Percentiles rank a stretch among this genome's conserved stretches.
Conservation (phyloP, 2,329 filamentous ascomycete species). For the Epichloe typhina region DNA sequence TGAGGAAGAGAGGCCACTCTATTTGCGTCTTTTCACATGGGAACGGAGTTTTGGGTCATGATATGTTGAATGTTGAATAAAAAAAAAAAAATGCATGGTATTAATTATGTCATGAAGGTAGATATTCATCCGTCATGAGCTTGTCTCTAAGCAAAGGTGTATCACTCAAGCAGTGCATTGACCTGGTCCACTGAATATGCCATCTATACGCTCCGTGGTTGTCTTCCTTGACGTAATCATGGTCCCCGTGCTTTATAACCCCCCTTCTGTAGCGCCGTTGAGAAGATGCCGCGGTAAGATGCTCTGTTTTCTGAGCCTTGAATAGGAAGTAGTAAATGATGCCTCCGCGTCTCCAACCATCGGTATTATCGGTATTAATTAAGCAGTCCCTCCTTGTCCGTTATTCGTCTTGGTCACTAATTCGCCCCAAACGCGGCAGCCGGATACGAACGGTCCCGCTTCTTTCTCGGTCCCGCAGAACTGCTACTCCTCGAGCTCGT, state of each 20-base stretch:
- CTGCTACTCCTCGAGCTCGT: slow-evolving; percentile 45
- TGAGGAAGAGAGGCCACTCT: background rate
- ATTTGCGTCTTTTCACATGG: slow-evolving; percentile 4
- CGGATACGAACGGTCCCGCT: slow-evolving; percentile 48
- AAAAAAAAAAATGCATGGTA: background rate
- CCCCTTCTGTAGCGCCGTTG: too few relatives aligned
- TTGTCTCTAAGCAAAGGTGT: too few relatives aligned
- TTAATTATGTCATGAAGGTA: background rate
- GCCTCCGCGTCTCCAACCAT: too few relatives aligned
- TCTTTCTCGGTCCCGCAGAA: slow-evolving; percentile 37
- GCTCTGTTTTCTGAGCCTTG: too few relatives aligned
- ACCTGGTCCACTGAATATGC: too few relatives aligned
- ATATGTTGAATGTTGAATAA: background rate
- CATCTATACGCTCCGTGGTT: too few relatives aligned
- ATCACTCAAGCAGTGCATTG: too few relatives aligned
- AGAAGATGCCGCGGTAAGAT: too few relatives aligned
- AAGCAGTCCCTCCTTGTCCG: background rate
- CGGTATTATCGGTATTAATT: background rate
- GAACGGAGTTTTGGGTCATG: slow-evolving; percentile 2
- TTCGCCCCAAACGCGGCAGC: slow-evolving; percentile 43
- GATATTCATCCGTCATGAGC: background rate
- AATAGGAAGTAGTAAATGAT: too few relatives aligned
- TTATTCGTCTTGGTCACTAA: background rate
- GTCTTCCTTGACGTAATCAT: too few relatives aligned
- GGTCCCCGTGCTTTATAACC: too few relatives aligned